Conservation (phyloP, 257 asterid genomes). For the Capsicum baccatum region DNA sequence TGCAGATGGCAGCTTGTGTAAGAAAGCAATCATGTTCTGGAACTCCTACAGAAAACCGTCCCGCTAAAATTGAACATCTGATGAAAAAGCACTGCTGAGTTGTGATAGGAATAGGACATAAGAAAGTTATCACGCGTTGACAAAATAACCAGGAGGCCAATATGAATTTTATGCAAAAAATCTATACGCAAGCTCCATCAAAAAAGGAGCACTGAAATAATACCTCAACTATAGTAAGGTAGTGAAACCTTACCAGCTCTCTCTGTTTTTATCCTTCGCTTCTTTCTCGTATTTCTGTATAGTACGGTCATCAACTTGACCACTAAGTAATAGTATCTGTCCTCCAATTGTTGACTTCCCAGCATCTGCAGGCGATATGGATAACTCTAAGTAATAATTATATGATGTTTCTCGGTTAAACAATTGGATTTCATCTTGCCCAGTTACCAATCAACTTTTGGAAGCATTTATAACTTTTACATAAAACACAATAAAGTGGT, state of each 20-base stretch:
- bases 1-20: background rate
- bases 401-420: background rate
- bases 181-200: constrained; percentile 5
- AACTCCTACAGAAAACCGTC: background rate
- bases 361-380: constrained; percentile 66
- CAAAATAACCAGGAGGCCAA: background rate
- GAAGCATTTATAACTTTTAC: background rate
- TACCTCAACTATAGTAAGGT: background rate
- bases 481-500: background rate
- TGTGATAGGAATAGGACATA: background rate
- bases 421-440: background rate
- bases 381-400: constrained; percentile 5
- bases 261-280: constrained; percentile 96
- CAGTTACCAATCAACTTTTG: constrained; percentile 23
- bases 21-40: background rate
- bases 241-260: constrained; percentile 81
- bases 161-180: background rate
- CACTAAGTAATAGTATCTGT: constrained; percentile 88
- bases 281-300: constrained; percentile 98
- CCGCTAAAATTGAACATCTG: background rate
- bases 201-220: constrained; percentile 12
- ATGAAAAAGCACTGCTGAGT: background rate
- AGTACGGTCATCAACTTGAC: constrained; percentile 98
- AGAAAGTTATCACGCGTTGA: background rate
- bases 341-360: constrained; percentile 99